A percentile compares a stretch with the other conserved stretches of the same genome.
Conservation (phyloP, 192 early-diverging fungal species). For the Endogone sp. region DNA sequence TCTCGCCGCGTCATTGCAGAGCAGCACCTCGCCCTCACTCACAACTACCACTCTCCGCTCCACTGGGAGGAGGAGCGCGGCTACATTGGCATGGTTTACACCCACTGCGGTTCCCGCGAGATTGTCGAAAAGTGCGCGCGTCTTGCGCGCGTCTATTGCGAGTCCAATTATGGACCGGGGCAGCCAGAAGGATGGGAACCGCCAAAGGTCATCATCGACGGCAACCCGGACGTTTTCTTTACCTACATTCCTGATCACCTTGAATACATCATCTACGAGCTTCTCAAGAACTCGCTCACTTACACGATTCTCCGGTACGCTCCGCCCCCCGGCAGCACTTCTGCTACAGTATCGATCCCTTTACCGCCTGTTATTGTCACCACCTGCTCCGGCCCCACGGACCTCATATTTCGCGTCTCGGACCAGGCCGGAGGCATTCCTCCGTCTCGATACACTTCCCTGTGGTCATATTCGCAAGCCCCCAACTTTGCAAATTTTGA, state of each 20-base stretch:
- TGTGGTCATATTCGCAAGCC: slow-evolving; percentile 76
- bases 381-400: slow-evolving; percentile 64
- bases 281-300: slow-evolving; percentile 83
- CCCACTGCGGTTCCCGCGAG: slow-evolving; percentile 54
- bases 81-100: slow-evolving; percentile 70
- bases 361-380: slow-evolving; percentile 80
- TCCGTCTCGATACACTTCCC: slow-evolving; percentile 50
- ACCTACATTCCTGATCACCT: slow-evolving; percentile 95
- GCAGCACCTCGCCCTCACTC: slow-evolving; percentile 84
- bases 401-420: slow-evolving; percentile 89
- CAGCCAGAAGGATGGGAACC: slow-evolving; percentile 31
- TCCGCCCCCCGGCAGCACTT: slow-evolving; percentile 30
- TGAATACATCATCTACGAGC: slow-evolving; percentile 93
- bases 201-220: slow-evolving; percentile 76
- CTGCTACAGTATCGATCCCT: not conserved
- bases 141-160: not conserved
- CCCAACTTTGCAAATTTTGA: slow-evolving; percentile 67
- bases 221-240: slow-evolving; percentile 67
- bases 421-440: slow-evolving; percentile 91
- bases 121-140: slow-evolving; percentile 35
- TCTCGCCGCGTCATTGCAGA: slow-evolving; percentile 90
- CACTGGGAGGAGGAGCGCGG: slow-evolving; percentile 31
- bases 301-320: slow-evolving; percentile 47
- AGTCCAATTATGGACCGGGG: not conserved
- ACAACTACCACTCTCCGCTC: slow-evolving; percentile 41